Evolutionary conservation across 169 alveolate genomes (phyloP), one percentile per base, ranked within the genome.

Genomic region (Eimeria sp.): DNA sequence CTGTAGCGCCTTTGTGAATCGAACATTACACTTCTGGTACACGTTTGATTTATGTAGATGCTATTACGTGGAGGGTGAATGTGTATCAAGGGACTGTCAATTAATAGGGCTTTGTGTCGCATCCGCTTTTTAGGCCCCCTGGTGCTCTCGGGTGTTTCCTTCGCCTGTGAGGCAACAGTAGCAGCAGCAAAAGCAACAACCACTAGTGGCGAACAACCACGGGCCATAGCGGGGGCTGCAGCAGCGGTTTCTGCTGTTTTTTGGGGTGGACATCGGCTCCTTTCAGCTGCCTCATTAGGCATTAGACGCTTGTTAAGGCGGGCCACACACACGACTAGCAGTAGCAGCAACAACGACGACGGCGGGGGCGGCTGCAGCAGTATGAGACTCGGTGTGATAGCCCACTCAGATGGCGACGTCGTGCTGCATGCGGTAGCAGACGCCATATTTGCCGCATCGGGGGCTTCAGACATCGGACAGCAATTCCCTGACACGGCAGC

Each of bases 321-420:
- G 16, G 72, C 30, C 43, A n/a, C 20, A 45, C 34, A 6, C 87
- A 49, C 22, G 43, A 13, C 87, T n/a, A 76, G 63, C 87, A 76
- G 65, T 63, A 76, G 57, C 87, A 76, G 61, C 58, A 11, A 25
- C 57, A 3, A 2, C 76, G n/a, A 20, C 80, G 63, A 78, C 84
- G 22, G 43, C 89, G 18, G 92, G 27, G 72, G 80, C 30, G 34
- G n/a, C 78, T 6, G 22, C 49, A 89, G 70, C 83, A 73, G 75
- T 30, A 34, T 86, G 43, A 95, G 73, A 20, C 40, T 87, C 72
- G 97, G 97, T n/a, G 96, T 98, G 30, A 95, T 97, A 49, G 98
- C 98, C 7, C 99, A 98, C 96, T 98, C 99, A 51, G 99, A 98
- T 95, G 99, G 99, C 43, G 99, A 98, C 95, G 98, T 97, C 61